A percentile compares a stretch with the other conserved stretches of the same genome.
Conservation (phyloP, 139 green algal genomes). For the Penium margaritaceum region DNA sequence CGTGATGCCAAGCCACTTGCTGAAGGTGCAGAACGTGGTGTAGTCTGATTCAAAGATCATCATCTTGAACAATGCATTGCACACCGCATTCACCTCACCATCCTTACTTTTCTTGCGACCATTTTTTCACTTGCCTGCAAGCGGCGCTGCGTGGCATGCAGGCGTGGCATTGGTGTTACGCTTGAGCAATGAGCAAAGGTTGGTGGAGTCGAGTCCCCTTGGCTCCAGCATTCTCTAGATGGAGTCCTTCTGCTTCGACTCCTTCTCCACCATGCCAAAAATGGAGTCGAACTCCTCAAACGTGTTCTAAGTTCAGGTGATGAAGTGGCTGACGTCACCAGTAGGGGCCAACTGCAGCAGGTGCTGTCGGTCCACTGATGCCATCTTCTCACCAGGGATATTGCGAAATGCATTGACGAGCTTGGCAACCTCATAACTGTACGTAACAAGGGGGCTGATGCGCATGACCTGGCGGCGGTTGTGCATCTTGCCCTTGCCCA, state of each 20-base stretch:
- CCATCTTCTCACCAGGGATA: conserved; percentile 84
- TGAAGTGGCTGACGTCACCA: conserved; percentile 92
- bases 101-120: no score
- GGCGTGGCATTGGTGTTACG: conserved; percentile 91
- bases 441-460: conserved; percentile 89
- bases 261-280: conserved; percentile 61
- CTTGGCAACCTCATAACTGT: conserved; percentile 66
- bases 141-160: conserved; percentile 55
- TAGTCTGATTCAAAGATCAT: conserved; percentile 52
- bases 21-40: conserved; percentile 46
- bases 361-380: conserved; percentile 78
- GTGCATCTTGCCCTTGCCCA: conserved; percentile 95
- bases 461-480: conserved; percentile 89
- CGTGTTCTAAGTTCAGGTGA: conserved; percentile 92
- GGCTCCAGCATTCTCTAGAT: conserved; percentile 65
- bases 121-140: conserved; percentile 40
- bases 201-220: conserved; percentile 97
- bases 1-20: conserved; percentile 43
- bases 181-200: conserved; percentile 87
- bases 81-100: conserved; percentile 38
- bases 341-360: conserved; percentile 93
- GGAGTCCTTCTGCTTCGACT: conserved; percentile 86
- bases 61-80: conserved; percentile 58
- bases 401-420: conserved; percentile 75
- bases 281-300: conserved; percentile 86